These are phyloP conservation scores for Cercospora sesami DNA, from an alignment of 2,329 filamentous ascomycete genomes.

Conservation along the genomic window DNA sequence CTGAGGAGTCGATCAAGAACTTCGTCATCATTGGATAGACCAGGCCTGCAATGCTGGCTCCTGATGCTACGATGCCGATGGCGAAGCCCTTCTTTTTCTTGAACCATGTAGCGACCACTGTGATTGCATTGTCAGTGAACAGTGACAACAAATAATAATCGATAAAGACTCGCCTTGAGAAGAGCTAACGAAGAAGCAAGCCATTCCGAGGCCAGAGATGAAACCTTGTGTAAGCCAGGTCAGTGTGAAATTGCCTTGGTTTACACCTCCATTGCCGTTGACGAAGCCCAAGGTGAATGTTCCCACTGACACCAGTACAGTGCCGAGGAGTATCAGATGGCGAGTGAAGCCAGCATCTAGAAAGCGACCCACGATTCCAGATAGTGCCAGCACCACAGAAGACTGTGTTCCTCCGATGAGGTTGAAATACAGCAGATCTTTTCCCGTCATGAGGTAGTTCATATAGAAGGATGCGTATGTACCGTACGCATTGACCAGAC, in stretches of 20 bases:
- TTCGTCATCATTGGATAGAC: conserved; percentile 52
- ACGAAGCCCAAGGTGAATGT: conserved; percentile 48
- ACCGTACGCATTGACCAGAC: conserved; percentile 51
- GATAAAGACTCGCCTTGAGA: conserved; percentile 45
- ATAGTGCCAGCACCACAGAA: conserved; percentile 49
- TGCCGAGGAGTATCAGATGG: conserved; percentile 45
- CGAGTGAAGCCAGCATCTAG: conserved; percentile 50
- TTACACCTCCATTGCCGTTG: conserved; percentile 42
- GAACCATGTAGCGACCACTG: conserved; percentile 55
- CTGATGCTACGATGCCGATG: conserved; percentile 53
- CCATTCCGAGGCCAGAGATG: conserved; percentile 51
- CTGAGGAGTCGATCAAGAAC: conserved; percentile 44
- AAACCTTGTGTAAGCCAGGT: conserved; percentile 53
- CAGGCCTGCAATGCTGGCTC: conserved; percentile 46
- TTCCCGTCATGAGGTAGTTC: conserved; percentile 45
- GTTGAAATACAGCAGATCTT: conserved; percentile 47
- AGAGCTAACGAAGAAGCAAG: conserved; percentile 54
- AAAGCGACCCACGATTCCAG: conserved; percentile 50
- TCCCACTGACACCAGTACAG: conserved; percentile 46
- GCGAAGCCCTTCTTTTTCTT: conserved; percentile 49
- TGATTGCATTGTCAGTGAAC: conserved; percentile 27
- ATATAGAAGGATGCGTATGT: conserved; percentile 54
- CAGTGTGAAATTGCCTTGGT: conserved; percentile 43
- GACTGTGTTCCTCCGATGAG: conserved; percentile 52
- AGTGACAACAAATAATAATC: conserved; percentile 40